These are phyloP conservation scores for Trametes pubescens DNA, from an alignment of 1,284 basidiomycete genomes.

Conservation along the genomic window DNA sequence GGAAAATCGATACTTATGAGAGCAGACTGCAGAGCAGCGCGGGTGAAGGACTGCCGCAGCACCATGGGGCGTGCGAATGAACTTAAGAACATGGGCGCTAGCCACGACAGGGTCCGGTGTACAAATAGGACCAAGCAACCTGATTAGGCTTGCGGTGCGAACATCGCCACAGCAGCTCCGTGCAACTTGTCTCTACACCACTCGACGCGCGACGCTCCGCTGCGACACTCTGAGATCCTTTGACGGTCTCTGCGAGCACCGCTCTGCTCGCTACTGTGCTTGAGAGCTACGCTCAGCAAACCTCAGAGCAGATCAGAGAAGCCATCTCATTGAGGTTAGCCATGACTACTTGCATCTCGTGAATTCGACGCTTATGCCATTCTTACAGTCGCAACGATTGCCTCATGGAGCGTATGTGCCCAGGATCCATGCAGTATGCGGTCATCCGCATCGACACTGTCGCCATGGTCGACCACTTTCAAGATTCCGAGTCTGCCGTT, in stretches of 20 bases:
- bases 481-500: slow-evolving; percentile 7
- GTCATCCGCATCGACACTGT: slow-evolving; percentile 19
- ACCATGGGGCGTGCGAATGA: background rate
- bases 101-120: too few species aligned
- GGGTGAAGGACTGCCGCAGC: too few species aligned
- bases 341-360: background rate
- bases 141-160: too few species aligned
- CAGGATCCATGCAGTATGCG: slow-evolving; percentile 12
- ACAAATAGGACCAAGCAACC: background rate
- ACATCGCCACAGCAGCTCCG: background rate
- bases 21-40: too few species aligned
- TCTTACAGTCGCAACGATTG: background rate
- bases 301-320: too few species aligned
- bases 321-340: background rate
- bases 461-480: slow-evolving; percentile 14
- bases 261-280: too few species aligned
- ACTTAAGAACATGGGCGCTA: background rate
- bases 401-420: slow-evolving; percentile 10
- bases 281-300: too few species aligned
- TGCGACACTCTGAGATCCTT: too few species aligned
- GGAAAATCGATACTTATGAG: background rate
- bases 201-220: background rate
- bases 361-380: background rate
- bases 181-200: background rate
- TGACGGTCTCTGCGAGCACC: too few species aligned